These are phyloP conservation scores for Taiwanofungus camphoratus DNA, from an alignment of 1,284 basidiomycete species.

Conservation along the genomic window DNA sequence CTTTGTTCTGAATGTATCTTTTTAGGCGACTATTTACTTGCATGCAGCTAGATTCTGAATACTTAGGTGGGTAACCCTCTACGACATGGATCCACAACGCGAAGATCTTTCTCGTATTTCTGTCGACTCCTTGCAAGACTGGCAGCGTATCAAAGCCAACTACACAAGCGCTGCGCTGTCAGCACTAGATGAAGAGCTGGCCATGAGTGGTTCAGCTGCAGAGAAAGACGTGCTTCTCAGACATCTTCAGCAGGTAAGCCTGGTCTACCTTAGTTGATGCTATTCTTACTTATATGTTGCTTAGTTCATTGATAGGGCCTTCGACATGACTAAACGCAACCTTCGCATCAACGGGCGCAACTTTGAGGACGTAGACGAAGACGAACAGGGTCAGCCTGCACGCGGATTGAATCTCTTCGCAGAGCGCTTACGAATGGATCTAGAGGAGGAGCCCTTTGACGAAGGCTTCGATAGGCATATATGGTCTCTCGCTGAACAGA, in stretches of 20 bases:
- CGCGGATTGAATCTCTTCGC: neutral
- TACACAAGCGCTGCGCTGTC: conserved; percentile 40
- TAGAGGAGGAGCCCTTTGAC: conserved; percentile 75
- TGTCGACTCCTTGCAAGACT: conserved; percentile 55
- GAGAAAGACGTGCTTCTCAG: conserved; percentile 42
- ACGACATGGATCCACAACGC: conserved; percentile 33
- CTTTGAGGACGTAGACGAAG: conserved; percentile 57
- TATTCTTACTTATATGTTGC: neutral
- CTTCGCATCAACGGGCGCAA: conserved; percentile 76
- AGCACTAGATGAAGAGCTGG: conserved; percentile 39
- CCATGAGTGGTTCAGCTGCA: conserved; percentile 26
- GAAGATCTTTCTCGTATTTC: conserved; percentile 63
- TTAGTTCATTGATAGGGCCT: conserved; percentile 57
- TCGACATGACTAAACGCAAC: conserved; percentile 63
- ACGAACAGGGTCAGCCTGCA: conserved; percentile 41
- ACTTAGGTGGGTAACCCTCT: no score
- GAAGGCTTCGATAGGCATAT: conserved; percentile 39
- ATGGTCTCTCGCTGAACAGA: conserved; percentile 21
- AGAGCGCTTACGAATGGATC: conserved; percentile 2
- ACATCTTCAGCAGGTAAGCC: conserved; percentile 45
- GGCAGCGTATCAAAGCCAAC: conserved; percentile 50
- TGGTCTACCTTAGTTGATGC: conserved; percentile 5
- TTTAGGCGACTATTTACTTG: no score
- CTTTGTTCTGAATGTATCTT: no score
- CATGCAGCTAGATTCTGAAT: no score